Conservation (phyloP, 169 alveolate species). For the Ichthyophthirius multifiliis region DNA sequence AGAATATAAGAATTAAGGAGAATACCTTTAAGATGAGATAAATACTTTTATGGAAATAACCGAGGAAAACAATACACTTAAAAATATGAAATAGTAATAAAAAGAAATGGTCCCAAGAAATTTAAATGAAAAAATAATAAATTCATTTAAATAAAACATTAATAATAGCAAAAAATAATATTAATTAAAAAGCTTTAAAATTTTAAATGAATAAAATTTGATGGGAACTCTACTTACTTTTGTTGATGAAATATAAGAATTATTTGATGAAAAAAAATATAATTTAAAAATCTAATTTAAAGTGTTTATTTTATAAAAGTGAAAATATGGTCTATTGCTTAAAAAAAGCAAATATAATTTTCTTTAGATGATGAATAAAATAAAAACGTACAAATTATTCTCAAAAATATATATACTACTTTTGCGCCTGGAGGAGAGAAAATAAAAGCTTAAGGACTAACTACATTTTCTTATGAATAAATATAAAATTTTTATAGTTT, state of each 20-base stretch:
- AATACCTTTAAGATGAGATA: not conserved
- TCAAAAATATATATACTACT: not conserved
- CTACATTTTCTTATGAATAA: not conserved
- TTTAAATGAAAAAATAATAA: not conserved
- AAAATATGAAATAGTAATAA: not conserved
- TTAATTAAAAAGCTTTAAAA: not conserved
- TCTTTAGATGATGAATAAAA: not conserved
- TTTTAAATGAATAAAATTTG: not conserved
- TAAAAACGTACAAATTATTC: not conserved
- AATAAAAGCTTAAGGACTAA: not conserved
- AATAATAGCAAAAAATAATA: not conserved
- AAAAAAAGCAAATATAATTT: not conserved
- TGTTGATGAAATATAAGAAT: not conserved
- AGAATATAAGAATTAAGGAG: not conserved
- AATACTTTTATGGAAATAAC: not conserved
- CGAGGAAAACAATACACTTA: not conserved
- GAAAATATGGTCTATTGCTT: not conserved
- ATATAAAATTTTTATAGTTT: not conserved
- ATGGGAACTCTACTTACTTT: not conserved
- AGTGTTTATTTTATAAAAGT: not conserved
- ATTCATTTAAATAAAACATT: not conserved
- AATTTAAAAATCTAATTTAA: not conserved
- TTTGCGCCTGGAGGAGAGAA: conserved; percentile 6
- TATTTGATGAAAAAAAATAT: not conserved
- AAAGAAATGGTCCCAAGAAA: not conserved